These are phyloP conservation scores for Passalora sequoiae DNA, from an alignment of 2,329 filamentous ascomycete species.

Conservation along the genomic window DNA sequence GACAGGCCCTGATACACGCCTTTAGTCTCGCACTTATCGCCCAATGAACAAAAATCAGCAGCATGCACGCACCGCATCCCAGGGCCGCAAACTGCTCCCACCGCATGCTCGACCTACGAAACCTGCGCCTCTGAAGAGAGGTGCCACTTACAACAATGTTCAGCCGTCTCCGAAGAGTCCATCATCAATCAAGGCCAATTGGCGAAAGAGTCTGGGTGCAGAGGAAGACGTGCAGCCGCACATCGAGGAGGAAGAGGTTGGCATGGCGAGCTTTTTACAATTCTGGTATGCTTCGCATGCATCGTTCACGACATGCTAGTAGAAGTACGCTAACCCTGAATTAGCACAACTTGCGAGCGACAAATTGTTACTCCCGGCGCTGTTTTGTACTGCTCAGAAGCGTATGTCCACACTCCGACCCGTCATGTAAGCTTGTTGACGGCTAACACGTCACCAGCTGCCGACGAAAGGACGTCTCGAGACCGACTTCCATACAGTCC, in stretches of 20 bases:
- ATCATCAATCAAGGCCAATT: slow-evolving; percentile 12
- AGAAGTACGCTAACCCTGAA: slow-evolving; percentile 8
- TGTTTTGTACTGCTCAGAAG: slow-evolving; percentile 61
- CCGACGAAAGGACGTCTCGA: slow-evolving; percentile 39
- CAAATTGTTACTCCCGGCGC: slow-evolving; percentile 59
- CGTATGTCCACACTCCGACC: slow-evolving; percentile 41
- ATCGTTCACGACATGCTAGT: neutral
- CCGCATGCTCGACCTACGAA: slow-evolving; percentile 24
- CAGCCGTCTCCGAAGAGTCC: slow-evolving; percentile 11
- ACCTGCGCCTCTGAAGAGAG: slow-evolving; percentile 22
- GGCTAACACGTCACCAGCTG: slow-evolving; percentile 35
- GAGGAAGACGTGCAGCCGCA: slow-evolving; percentile 13
- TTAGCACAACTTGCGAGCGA: slow-evolving; percentile 59
- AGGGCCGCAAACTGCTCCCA: slow-evolving; percentile 26
- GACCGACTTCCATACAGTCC: slow-evolving; percentile 17
- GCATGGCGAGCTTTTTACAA: slow-evolving; percentile 50
- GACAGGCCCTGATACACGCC: slow-evolving; percentile 6
- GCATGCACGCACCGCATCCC: slow-evolving; percentile 24
- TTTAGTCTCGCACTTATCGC: slow-evolving; percentile 2
- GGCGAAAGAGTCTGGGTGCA: slow-evolving; percentile 20
- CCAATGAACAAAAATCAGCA: slow-evolving; percentile 26
- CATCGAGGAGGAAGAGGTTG: slow-evolving; percentile 44
- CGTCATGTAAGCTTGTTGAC: neutral
- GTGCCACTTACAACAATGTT: slow-evolving; percentile 24
- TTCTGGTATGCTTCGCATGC: slow-evolving; percentile 42